Evolutionary conservation across 495 filamentous ascomycete genomes (phyloP), one percentile per base, ranked within the genome.

Genomic region (Daldinia bambusicola): DNA sequence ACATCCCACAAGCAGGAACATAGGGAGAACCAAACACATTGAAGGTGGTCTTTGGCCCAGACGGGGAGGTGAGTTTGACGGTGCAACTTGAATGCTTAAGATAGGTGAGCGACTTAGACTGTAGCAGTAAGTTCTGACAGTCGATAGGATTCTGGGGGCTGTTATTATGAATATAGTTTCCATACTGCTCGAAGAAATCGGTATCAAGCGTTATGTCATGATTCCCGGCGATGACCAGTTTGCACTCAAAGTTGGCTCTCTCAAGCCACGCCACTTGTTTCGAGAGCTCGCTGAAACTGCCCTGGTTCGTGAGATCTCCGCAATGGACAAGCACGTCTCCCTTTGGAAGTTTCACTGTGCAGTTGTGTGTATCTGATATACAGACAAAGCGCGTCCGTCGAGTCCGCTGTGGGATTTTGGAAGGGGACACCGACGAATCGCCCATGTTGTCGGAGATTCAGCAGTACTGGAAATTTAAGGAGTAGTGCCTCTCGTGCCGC

Each of bases 271-370:
- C 84, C 7, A 97, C 84, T 4, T 82, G 74, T 52, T 80, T 83
- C 26, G 76, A 80, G 31, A 84, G 80, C 55, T 95, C 91, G 13
- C 79, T 78, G 30, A 87, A 86, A 50, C 89, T 92, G 43, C 95
- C 95, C 72, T 89, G 86, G 67, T 95, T 95, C 45, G 90, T 90
- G 40, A 98, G 83, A 77, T 98, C 95, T 7, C 95, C 95, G 7
- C 94, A 92, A 73, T 98, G 95, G 43, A 98, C 91, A 16, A 98
- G 83, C 3, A 98, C 87, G 72, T 98, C 95, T 13, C 94, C 95
- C 30, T 88, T 84, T 6, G 95, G 95, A 2, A 97, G 81, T 26
- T 85, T 83, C 69, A 84, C 74, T 7, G 80, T 83, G 69, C 85
- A 87, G 78, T 93, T 89, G 79, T 98, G 95, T 2, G 94, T 97